phyloP scores from a whole-genome alignment of 2,329 filamentous ascomycete species.

The Alternaria sp. region DNA sequence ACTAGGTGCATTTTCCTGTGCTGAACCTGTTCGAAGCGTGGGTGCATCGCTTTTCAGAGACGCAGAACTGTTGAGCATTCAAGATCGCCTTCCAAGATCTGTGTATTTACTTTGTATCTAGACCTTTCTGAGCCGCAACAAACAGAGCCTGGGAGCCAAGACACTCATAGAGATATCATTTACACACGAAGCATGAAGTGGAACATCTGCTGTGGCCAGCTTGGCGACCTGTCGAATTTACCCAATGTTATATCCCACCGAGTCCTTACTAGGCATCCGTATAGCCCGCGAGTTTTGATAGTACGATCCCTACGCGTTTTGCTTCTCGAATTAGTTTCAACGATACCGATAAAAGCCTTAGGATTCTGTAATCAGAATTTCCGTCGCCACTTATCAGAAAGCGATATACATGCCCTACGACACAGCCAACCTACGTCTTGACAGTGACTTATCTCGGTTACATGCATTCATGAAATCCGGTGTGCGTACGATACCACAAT shows the following conservation, averaged over 20 bases:
- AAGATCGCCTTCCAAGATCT: neutral
- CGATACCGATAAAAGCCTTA: neutral
- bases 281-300: neutral
- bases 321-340: neutral
- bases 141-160: neutral
- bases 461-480: neutral
- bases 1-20: neutral
- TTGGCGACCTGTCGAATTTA: neutral
- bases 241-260: neutral
- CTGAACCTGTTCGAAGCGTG: neutral
- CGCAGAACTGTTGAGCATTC: neutral
- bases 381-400: neutral
- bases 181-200: neutral
- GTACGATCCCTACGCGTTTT: neutral
- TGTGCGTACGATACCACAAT: neutral
- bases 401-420: neutral
- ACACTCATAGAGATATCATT: neutral
- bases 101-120: neutral
- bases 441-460: neutral
- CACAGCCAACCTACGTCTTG: neutral
- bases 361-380: neutral
- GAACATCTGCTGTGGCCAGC: neutral
- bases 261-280: neutral
- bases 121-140: neutral
- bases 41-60: neutral